Base-by-base conservation (phyloP, 2,329 filamentous ascomycete genomes). In the Cordyceps cicadae region DNA sequence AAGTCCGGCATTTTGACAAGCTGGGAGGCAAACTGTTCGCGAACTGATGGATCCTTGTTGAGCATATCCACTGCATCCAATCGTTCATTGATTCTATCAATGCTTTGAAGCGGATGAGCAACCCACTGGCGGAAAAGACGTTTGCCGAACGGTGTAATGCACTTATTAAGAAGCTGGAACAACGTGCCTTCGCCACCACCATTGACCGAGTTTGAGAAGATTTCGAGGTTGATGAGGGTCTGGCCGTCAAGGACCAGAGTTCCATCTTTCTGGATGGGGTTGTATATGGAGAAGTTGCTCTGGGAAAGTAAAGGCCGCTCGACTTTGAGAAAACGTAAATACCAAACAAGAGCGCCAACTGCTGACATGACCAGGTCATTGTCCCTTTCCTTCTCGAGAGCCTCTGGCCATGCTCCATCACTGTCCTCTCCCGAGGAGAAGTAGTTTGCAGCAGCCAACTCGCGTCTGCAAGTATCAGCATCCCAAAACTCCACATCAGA, bases 61-160 rank as follows among this genome's bases (percentile, higher is more conserved):
- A 99, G 79, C 68, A 93, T 87, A 68, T 97, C 94, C 5, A 99
- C 92, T 5, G 94, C 94, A 75, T 99, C 92, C 12, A 99, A 79
- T 6, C 94, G 86, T 65, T 95, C 92, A 68, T 97, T 96, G 77
- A 99, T 97, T 70, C 89, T 92, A 43, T 81, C 77, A 6, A 90
- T 87, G 73, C 96, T 89, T 71, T 92, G 91, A 15, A 99, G 79
- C 2, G 94, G 94, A 72, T 99, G 94, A 68, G 93, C 97, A 3
- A 99, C 88, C 94, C 94, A 99, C 72, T 96, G 92, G 59, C 92
- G 88, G 72, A 99, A 92, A 72, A 96, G 85, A 12, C 94, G 88
- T 76, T 99, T 99, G 61, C 94, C 94, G 70, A 99, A 99, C 0
- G 94, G 93, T 3, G 94, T 97, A 64, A 97, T 88, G 70, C 94